Base-by-base conservation (phyloP, 441 rosid genomes). In the Corymbia calophylla region DNA sequence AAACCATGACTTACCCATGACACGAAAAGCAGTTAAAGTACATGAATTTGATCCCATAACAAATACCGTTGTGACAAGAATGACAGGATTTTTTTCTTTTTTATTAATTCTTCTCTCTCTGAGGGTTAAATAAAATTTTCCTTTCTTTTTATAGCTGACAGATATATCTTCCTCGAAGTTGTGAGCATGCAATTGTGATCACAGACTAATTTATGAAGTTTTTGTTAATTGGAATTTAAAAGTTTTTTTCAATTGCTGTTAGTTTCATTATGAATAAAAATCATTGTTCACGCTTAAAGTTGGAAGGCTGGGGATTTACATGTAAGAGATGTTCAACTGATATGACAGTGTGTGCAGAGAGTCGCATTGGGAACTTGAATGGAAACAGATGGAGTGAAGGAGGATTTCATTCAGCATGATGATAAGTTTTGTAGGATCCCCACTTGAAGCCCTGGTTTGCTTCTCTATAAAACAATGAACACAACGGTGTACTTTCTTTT, bases 331-430 rank as follows among this genome's bases (percentile, higher is more conserved):
- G 81, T 70, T 86, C 39, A 35, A 39, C 55, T 86, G 87, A 88
- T 47, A 53, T 31, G 56, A 35, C 55, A 49, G 87, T 25, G 86
- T 48, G 87, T 90, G 90, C 93, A 98, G 99, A 96, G 91, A 96
- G 93, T 92, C 53, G 94, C 95, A 85, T 91, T 97, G 64, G 64
- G 64, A 39, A 39, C 44, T 39, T 39, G 44, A 39, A 39, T 4
- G 44, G 44, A 58, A 58, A 58, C n/a, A 58, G 64, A 58, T 58
- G n/a, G 64, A 58, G 64, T 58, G 64, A 25, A 58, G 64, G 64
- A 58, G 64, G 64, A 29, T 58, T 58, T 58, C 64, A 58, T 58
- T 58, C 64, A 58, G 44, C 64, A 58, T 25, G 64, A 39, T 4
- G 44, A 39, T 39, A 39, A 39, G 5, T 39, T 39, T 39, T 39